phyloP scores from a whole-genome alignment of 78 protist genomes.

The Guillardia theta region DNA sequence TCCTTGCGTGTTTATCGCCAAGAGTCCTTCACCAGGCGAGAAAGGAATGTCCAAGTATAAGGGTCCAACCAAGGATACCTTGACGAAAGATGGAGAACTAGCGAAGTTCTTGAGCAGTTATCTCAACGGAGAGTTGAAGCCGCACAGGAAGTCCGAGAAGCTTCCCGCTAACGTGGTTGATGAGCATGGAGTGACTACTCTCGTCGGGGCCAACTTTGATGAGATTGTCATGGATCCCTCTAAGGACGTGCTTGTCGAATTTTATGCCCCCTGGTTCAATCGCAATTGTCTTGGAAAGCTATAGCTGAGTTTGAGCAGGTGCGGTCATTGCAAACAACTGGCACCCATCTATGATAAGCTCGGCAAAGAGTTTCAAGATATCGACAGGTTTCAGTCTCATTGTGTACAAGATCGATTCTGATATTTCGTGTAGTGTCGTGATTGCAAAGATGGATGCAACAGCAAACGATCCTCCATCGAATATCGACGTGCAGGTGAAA shows the following conservation, averaged over 20 bases:
- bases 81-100: background rate
- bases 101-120: background rate
- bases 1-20: background rate
- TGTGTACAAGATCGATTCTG: too few relatives aligned
- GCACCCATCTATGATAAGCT: background rate
- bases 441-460: constrained; percentile 17
- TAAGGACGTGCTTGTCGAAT: constrained; percentile 18
- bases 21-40: background rate
- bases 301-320: background rate
- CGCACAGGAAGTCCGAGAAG: background rate
- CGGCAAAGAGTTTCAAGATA: background rate
- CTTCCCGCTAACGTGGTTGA: background rate
- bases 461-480: background rate
- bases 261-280: background rate
- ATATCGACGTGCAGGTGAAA: background rate
- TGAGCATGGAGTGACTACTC: background rate
- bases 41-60: background rate
- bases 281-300: background rate
- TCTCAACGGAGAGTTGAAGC: background rate
- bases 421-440: too few relatives aligned
- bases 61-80: background rate
- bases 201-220: background rate
- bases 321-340: constrained; percentile 13
- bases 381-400: too few relatives aligned
- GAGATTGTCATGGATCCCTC: background rate